Base-by-base conservation (phyloP, 2,329 filamentous ascomycete species). In the Claviceps fusiformis region DNA sequence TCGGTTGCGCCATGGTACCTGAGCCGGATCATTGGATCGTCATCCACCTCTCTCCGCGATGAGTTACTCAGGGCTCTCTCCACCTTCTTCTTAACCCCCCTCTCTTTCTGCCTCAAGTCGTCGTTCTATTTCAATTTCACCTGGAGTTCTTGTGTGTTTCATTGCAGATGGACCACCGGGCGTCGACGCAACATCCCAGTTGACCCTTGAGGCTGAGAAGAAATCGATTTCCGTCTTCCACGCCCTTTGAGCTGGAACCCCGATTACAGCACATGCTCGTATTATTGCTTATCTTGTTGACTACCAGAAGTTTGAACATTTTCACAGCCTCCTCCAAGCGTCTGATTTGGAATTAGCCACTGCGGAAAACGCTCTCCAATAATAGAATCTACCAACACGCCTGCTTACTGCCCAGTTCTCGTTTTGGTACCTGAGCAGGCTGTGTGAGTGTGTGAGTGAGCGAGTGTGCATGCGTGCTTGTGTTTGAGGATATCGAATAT, bases 371-470 rank as follows among this genome's bases (percentile, higher is more conserved):
- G 13, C 17, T 41, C 27, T 53, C 55, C 48, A 31, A 54, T 45
- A 49, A 52, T 47, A 57, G 53, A 27, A 55, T 47, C 44, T 45
- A 56, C 55, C 43, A 29, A 45, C 55, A 51, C 46, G 24, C 51
- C 50, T 45, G 53, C 56, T 55, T 57, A 57, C 56, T 51, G 39
- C 27, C 43, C 37, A 33, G 41, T 54, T 55, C 54, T 55, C 37
- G 39, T 51, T 54, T 57, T 54, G 52, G 51, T 33, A 69, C 67
- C 70, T 61, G 62, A 57, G 59, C 58, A 59, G 73, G 73, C 73
- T 75, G 73, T 75, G 73, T 70, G 65, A 31, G 35, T 46, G 19
- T 13, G 27, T 33, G 37, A 8, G 51, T 55, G 46, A 6, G n/a
- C n/a, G 43, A 8, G n/a, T 53, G 37, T 19, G 37, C 24, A 47